A percentile compares a stretch with the other conserved stretches of the same genome.
These are phyloP conservation scores for Euphorbia corollata DNA, from an alignment of 441 rosid species.

Conservation along the genomic window DNA sequence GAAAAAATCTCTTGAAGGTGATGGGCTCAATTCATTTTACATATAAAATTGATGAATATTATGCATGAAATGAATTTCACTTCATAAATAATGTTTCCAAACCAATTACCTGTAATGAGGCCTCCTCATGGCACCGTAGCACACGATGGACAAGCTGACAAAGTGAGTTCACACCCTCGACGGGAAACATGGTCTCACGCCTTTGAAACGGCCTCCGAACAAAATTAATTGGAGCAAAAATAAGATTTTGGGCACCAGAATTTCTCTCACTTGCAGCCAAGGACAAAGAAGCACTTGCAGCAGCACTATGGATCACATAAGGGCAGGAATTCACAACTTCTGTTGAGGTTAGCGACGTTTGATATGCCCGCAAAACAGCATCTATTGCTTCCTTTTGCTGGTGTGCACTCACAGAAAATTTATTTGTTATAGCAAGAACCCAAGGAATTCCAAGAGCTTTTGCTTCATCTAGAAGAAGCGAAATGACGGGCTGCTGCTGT, in stretches of 20 bases:
- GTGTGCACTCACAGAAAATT: constrained; percentile 96
- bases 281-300: constrained; percentile 62
- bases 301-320: constrained; percentile 53
- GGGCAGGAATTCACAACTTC: constrained; percentile 84
- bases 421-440: constrained; percentile 91
- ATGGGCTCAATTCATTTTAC: too few species aligned
- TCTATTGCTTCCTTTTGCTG: constrained; percentile 73
- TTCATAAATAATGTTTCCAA: too few species aligned
- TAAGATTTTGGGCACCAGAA: constrained; percentile 51
- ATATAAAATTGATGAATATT: too few species aligned
- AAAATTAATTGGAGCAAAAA: constrained; percentile 59
- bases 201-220: constrained; percentile 71
- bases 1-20: too few species aligned
- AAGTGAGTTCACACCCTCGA: constrained; percentile 71
- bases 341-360: constrained; percentile 54
- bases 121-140: constrained; percentile 75
- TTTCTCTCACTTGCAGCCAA: constrained; percentile 53
- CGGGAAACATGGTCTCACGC: constrained; percentile 61
- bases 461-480: constrained; percentile 74
- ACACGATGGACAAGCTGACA: constrained; percentile 62
- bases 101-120: constrained; percentile 59
- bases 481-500: constrained; percentile 65
- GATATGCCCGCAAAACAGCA: constrained; percentile 71
- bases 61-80: too few species aligned
- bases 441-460: constrained; percentile 94